Conservation (phyloP, 2,329 filamentous ascomycete genomes). For the Akanthomyces dipterigenus region DNA sequence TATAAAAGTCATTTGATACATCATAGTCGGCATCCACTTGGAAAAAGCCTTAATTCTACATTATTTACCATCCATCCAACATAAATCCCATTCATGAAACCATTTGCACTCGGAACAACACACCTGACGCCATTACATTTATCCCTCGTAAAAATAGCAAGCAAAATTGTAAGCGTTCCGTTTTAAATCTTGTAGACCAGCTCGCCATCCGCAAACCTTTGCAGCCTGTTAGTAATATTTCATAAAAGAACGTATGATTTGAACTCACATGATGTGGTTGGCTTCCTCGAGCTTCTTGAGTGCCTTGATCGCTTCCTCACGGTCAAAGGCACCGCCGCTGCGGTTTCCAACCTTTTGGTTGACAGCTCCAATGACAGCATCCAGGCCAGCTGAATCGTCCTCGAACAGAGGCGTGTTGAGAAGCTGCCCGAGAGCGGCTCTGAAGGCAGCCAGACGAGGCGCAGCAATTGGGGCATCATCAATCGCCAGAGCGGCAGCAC, state of each 20-base stretch:
- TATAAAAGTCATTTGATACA: slow-evolving; percentile 5
- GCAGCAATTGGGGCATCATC: slow-evolving; percentile 46
- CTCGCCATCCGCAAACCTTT: slow-evolving; percentile 53
- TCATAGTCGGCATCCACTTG: slow-evolving; percentile 9
- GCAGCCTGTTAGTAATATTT: slow-evolving; percentile 16
- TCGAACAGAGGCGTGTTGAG: slow-evolving; percentile 78
- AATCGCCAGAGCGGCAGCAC: slow-evolving; percentile 36
- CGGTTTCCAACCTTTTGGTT: slow-evolving; percentile 59
- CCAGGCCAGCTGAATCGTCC: slow-evolving; percentile 74
- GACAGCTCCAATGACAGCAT: slow-evolving; percentile 68
- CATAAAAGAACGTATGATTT: background rate
- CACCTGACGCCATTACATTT: slow-evolving; percentile 3
- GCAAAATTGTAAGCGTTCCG: background rate
- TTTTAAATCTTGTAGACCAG: slow-evolving; percentile 64
- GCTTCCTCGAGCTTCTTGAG: slow-evolving; percentile 71
- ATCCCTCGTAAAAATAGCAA: background rate
- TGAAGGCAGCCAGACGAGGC: slow-evolving; percentile 66
- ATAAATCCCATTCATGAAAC: background rate
- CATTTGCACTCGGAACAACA: background rate
- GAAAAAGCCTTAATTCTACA: slow-evolving; percentile 10
- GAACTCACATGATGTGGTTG: slow-evolving; percentile 87
- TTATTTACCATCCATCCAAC: slow-evolving; percentile 4
- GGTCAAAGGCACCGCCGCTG: slow-evolving; percentile 55
- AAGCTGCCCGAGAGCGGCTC: slow-evolving; percentile 72
- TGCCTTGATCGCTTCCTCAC: slow-evolving; percentile 67